phyloP scores from a whole-genome alignment of 2,329 filamentous ascomycete species.

The Bipolaris gigantea region DNA sequence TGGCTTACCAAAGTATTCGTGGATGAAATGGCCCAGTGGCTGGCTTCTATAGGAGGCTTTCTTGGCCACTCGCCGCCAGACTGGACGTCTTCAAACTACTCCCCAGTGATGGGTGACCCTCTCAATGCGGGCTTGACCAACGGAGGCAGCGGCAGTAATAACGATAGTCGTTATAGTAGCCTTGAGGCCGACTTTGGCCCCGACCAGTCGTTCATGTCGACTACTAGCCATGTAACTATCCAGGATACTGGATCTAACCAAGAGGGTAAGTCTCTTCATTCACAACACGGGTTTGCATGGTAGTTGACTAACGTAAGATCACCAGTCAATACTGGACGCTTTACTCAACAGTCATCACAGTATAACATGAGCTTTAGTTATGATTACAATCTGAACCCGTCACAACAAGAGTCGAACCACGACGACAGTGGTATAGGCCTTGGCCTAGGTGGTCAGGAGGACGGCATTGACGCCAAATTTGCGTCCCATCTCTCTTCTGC shows the following conservation, averaged over 20 bases:
- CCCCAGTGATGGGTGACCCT: slow-evolving; percentile 35
- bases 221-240: slow-evolving; percentile 26
- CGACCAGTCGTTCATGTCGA: slow-evolving; percentile 39
- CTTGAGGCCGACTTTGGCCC: slow-evolving; percentile 42
- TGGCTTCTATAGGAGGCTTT: slow-evolving; percentile 88
- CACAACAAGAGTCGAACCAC: slow-evolving; percentile 37
- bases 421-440: slow-evolving; percentile 43
- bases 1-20: slow-evolving; percentile 96
- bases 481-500: slow-evolving; percentile 28
- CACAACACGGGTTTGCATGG: slow-evolving; percentile 11
- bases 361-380: slow-evolving; percentile 42
- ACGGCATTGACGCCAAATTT: slow-evolving; percentile 42
- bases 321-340: slow-evolving; percentile 40
- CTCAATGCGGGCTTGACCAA: slow-evolving; percentile 37
- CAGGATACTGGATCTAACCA: slow-evolving; percentile 27
- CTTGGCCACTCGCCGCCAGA: slow-evolving; percentile 58
- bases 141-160: slow-evolving; percentile 43
- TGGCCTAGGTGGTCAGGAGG: slow-evolving; percentile 40
- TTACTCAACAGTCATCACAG: slow-evolving; percentile 33
- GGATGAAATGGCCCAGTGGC: slow-evolving; percentile 89
- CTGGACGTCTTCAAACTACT: slow-evolving; percentile 29
- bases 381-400: slow-evolving; percentile 35
- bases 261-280: slow-evolving; percentile 35
- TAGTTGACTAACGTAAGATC: slow-evolving; percentile 43
- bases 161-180: slow-evolving; percentile 45